These are phyloP conservation scores for Mycosphaerella sp. DNA, from an alignment of 2,329 filamentous ascomycete genomes.

Conservation along the genomic window DNA sequence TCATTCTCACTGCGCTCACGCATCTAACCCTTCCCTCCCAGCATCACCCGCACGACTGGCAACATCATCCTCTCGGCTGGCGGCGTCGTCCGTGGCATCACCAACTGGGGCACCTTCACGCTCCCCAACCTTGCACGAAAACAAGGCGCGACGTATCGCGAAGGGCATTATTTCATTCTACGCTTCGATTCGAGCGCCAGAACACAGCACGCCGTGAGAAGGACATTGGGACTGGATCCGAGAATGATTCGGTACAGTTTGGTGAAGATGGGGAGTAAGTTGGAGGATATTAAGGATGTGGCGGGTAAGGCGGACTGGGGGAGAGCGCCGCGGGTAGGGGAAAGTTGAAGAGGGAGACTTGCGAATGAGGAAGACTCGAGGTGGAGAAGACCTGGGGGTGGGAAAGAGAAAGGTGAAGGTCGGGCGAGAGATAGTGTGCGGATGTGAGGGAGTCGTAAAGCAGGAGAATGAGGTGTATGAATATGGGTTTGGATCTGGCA, in stretches of 20 bases:
- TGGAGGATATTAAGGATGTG: slow-evolving; percentile 56
- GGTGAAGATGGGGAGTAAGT: slow-evolving; percentile 71
- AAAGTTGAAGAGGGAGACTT: not conserved
- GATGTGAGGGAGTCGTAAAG: not conserved
- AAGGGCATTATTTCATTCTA: slow-evolving; percentile 96
- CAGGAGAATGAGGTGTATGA: not conserved
- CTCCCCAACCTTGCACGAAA: slow-evolving; percentile 73
- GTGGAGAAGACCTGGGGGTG: too few relatives aligned
- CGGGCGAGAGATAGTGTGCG: not conserved
- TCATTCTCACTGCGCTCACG: slow-evolving; percentile 5
- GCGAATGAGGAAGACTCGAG: not conserved
- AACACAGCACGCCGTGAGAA: slow-evolving; percentile 68
- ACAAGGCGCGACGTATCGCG: slow-evolving; percentile 74
- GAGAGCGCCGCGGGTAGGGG: not conserved
- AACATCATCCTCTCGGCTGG: slow-evolving; percentile 72
- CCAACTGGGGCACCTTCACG: slow-evolving; percentile 91
- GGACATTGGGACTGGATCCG: slow-evolving; percentile 76
- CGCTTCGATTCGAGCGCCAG: slow-evolving; percentile 75
- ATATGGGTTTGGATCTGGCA: slow-evolving; percentile 2
- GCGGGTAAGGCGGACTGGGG: slow-evolving; percentile 50
- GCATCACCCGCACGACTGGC: slow-evolving; percentile 82
- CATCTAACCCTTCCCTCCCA: slow-evolving; percentile 34
- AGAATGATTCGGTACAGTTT: slow-evolving; percentile 81
- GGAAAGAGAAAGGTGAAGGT: not conserved
- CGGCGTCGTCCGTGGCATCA: slow-evolving; percentile 85